Base-by-base conservation (phyloP, 345 rosid genomes). In the Pugionium cornutum region DNA sequence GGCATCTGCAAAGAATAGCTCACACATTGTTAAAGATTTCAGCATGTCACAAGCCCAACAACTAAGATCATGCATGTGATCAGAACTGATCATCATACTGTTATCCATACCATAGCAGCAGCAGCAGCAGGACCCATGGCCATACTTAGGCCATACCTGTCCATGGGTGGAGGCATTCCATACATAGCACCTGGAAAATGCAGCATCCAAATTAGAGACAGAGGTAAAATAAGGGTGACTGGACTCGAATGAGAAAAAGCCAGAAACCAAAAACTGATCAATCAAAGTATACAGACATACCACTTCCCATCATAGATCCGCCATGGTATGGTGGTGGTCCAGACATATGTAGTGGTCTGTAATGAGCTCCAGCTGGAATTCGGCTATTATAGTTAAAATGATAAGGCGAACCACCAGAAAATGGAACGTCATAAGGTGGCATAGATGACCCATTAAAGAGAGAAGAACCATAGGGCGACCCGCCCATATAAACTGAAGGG, bases 381-480 rank as follows among this genome's bases (percentile, higher is more conserved):
- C 96, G 89, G 69, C 66, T 75, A 9, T 79, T 82, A 64, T 94
- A 94, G 70, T 80, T 84, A 77, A 88, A 90, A 67, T 85, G 96
- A 79, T 91, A 95, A 57, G 97, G 89, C 33, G 97, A 88, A 18
- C 96, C 90, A 66, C 97, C 99, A 41, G 95, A 72, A 76, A 85
- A 91, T 7, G 99, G 89, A 41, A 82, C 76, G 2, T 95, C 97
- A 68, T 91, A 95, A 4, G 92, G 92, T 75, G 97, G 87, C 77
- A 88, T 77, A 26, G 88, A 83, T 26, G 99, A 81, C 6, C 90
- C 94, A 65, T 84, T 89, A 67, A 86, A 87, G 64, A 83, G 69
- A 30, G 98, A 86, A 61, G 96, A 79, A 26, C 91, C 97, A 78
- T 95, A 95, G n/a, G 95, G 92, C 4, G 95, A 89, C 41, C 88